Evolutionary conservation across 2,329 filamentous ascomycete genomes (phyloP).

Genomic region (Hymenoscyphus albidus): DNA sequence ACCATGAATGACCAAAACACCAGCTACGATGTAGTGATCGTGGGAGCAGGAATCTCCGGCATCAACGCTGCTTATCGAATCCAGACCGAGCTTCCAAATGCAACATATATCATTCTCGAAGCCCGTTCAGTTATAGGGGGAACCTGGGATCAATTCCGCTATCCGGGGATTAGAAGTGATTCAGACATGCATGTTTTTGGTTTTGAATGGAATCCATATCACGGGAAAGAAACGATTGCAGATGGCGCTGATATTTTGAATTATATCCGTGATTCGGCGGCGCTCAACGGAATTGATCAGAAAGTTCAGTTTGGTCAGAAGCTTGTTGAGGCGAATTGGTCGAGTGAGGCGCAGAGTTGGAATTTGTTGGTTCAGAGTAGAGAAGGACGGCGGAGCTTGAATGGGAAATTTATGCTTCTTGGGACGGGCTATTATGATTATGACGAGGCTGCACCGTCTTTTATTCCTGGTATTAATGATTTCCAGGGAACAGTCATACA

Average conservation of each 20-base stretch:
- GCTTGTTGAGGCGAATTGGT: slow-evolving; percentile 51
- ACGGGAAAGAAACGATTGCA: slow-evolving; percentile 47
- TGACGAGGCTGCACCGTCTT: slow-evolving; percentile 46
- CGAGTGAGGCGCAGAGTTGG: slow-evolving; percentile 51
- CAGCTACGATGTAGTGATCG: slow-evolving; percentile 54
- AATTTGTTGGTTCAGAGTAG: slow-evolving; percentile 40
- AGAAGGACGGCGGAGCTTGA: slow-evolving; percentile 33
- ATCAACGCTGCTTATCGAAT: slow-evolving; percentile 72
- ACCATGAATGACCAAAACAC: not conserved
- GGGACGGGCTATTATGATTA: slow-evolving; percentile 64
- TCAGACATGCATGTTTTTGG: slow-evolving; percentile 59
- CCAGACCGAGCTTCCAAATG: slow-evolving; percentile 50
- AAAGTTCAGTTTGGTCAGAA: slow-evolving; percentile 51
- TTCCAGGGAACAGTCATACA: slow-evolving; percentile 60
- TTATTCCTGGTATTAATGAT: slow-evolving; percentile 54
- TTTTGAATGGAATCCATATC: slow-evolving; percentile 71
- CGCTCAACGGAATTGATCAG: slow-evolving; percentile 48
- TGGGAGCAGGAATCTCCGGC: slow-evolving; percentile 72
- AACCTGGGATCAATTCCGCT: slow-evolving; percentile 75
- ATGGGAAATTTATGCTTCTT: slow-evolving; percentile 49
- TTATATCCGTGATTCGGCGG: slow-evolving; percentile 51
- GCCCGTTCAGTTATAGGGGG: slow-evolving; percentile 63
- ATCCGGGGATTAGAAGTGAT: slow-evolving; percentile 66
- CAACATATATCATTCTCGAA: slow-evolving; percentile 66
- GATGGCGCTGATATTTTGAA: slow-evolving; percentile 48